These are phyloP conservation scores for Clarireedia paspali DNA, from an alignment of 2,329 filamentous ascomycete species.

Conservation along the genomic window DNA sequence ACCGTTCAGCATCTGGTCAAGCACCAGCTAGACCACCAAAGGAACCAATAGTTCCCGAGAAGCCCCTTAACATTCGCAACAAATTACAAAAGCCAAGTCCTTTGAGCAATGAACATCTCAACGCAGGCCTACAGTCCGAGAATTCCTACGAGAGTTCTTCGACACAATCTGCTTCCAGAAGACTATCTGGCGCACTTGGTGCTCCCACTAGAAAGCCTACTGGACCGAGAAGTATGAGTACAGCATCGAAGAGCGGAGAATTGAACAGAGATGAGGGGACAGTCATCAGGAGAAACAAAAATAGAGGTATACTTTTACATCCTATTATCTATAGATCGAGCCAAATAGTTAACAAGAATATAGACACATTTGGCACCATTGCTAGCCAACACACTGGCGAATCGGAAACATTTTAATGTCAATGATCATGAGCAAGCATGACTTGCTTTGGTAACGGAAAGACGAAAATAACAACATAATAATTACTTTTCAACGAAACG, in stretches of 20 bases:
- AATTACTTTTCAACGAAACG: too few relatives aligned
- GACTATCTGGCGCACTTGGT: constrained; percentile 20
- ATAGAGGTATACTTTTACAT: constrained; percentile 43
- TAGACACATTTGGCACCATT: constrained; percentile 47
- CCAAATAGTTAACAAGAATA: constrained; percentile 13
- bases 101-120: constrained; percentile 42
- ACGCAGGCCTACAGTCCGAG: constrained; percentile 16
- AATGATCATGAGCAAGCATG: too few relatives aligned
- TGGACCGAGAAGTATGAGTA: constrained; percentile 29
- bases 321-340: constrained; percentile 10
- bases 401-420: constrained; percentile 44
- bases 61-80: constrained; percentile 40
- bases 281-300: constrained; percentile 30
- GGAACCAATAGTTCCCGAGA: constrained; percentile 43
- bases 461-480: too few relatives aligned
- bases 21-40: constrained; percentile 54
- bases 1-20: constrained; percentile 29
- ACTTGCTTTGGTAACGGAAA: too few relatives aligned
- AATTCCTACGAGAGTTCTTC: constrained; percentile 19
- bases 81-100: constrained; percentile 49
- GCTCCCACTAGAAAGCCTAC: constrained; percentile 29
- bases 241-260: constrained; percentile 21
- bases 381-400: constrained; percentile 39
- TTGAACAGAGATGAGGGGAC: constrained; percentile 24
- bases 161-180: constrained; percentile 21